Evolutionary conservation across 73 alveolate species (phyloP).

Genomic region (Vitrella brassicaformis): DNA sequence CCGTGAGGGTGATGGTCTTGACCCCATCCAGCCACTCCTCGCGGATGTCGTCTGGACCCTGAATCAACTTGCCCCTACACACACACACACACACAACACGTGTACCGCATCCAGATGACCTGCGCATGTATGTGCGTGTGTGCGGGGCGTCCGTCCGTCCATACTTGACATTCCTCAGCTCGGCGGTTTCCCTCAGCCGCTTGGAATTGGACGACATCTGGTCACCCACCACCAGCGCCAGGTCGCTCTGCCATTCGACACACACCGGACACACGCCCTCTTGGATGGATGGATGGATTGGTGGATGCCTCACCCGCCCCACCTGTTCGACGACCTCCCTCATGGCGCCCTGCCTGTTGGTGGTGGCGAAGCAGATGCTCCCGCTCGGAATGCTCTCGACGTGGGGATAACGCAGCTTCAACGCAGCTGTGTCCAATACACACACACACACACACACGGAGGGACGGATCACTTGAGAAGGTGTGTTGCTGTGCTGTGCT

Average conservation of each 20-base stretch:
- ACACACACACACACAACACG: no score
- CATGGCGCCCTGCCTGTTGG: background rate
- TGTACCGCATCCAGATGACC: no score
- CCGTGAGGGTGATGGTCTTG: background rate
- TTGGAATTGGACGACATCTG: background rate
- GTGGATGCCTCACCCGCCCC: background rate
- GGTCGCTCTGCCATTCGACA: background rate
- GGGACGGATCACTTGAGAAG: background rate
- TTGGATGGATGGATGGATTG: background rate
- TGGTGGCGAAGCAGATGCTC: background rate
- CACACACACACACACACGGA: background rate
- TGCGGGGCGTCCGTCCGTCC: no score
- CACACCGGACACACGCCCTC: background rate
- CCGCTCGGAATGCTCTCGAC: background rate
- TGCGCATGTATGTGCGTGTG: no score
- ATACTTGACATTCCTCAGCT: background rate
- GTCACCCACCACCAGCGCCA: background rate
- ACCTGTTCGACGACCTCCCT: background rate
- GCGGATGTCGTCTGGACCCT: background rate
- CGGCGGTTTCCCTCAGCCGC: background rate
- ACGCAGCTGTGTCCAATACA: background rate
- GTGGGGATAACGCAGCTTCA: background rate
- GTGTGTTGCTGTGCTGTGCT: no score
- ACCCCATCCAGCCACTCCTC: background rate
- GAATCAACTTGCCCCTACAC: background rate